Base-by-base conservation (phyloP, 1,284 basidiomycete species). In the Ustilago curta region DNA sequence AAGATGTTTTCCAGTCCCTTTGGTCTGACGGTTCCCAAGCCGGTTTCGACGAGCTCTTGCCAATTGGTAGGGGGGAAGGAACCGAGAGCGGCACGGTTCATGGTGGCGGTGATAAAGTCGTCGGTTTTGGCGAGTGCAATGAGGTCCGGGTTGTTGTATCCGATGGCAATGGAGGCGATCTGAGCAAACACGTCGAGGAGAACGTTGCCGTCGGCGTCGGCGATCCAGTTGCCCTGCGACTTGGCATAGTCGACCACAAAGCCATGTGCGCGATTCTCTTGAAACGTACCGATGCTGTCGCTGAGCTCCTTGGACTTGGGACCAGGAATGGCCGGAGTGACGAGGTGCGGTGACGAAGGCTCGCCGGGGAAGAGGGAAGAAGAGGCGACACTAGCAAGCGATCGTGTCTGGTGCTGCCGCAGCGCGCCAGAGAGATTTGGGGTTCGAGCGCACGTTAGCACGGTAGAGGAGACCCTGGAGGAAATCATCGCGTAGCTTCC, bases 131-230 rank as follows among this genome's bases (percentile, higher is more conserved):
- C 77, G 21, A 81, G 68, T n/a, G 69, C 64, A 25, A 57, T 82
- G 14, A 88, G 80, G 43, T 83, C 83, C 1, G 87, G 87, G 58
- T 88, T 85, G 77, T 88, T 88, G 84, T 88, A 88, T 35, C 86
- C 86, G 25, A 78, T 66, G 43, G 73, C 71, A 48, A 82, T 80
- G 12, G 80, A 82, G 16, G 86, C 85, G 37, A 86, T 86, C 79
- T 89, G 88, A 3, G 87, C 87, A 77, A 88, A 89, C 42, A 88
- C 87, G 64, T 89, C 88, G 53, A 89, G 86, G 12, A 88, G 76
- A 37, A 80, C 79, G 80, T 89, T 89, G 23, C 87, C 88, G 72
- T 89, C 88, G 2, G 86, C 88, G 65, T 89, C 88, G 51, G 86
- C 86, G 43, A 89, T 78, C 81, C 87, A 89, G 58, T 81, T 81